Percentiles rank a stretch among this genome's conserved stretches.
phyloP scores from a whole-genome alignment of 2,329 filamentous ascomycete species.

The Apiospora pterosperma region DNA sequence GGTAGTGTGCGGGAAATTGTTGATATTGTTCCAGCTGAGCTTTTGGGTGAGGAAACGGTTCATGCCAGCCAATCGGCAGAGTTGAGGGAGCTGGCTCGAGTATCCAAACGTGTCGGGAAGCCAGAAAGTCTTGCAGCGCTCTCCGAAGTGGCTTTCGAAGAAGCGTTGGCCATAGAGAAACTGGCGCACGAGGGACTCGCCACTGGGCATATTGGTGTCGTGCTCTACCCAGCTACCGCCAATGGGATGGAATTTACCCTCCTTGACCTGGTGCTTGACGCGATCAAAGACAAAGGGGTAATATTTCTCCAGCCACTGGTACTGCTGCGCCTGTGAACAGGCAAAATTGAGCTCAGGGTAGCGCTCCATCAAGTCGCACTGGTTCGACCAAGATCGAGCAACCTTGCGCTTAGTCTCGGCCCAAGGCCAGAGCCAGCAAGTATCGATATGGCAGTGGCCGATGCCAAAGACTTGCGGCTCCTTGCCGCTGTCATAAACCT shows the following conservation, averaged over 20 bases:
- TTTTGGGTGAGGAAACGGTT: conserved; percentile 96
- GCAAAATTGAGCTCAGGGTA: conserved; percentile 93
- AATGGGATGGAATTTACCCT: conserved; percentile 89
- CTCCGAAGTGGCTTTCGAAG: conserved; percentile 89
- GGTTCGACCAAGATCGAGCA: conserved; percentile 92
- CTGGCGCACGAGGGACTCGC: conserved; percentile 89
- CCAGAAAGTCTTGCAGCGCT: conserved; percentile 91
- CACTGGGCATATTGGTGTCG: conserved; percentile 95
- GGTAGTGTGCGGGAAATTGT: conserved; percentile 96
- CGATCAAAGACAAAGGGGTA: conserved; percentile 89
- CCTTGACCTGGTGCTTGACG: conserved; percentile 86
- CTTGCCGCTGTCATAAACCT: conserved; percentile 76
- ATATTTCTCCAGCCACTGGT: conserved; percentile 89
- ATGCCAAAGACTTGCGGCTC: conserved; percentile 81
- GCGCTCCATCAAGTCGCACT: conserved; percentile 90
- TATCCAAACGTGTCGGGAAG: conserved; percentile 98
- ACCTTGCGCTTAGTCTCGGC: conserved; percentile 97
- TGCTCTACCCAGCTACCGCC: conserved; percentile 99
- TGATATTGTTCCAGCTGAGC: conserved; percentile 99
- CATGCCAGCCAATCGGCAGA: conserved; percentile 95
- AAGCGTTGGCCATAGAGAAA: conserved; percentile 95
- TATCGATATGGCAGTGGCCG: conserved; percentile 97
- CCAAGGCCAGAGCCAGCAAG: conserved; percentile 98
- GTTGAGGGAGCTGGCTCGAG: conserved; percentile 87
- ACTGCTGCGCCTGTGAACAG: conserved; percentile 93